Percentiles rank a stretch among this genome's conserved stretches.
Conservation (phyloP, 805 yeast species). For the Starmerella sp. region DNA sequence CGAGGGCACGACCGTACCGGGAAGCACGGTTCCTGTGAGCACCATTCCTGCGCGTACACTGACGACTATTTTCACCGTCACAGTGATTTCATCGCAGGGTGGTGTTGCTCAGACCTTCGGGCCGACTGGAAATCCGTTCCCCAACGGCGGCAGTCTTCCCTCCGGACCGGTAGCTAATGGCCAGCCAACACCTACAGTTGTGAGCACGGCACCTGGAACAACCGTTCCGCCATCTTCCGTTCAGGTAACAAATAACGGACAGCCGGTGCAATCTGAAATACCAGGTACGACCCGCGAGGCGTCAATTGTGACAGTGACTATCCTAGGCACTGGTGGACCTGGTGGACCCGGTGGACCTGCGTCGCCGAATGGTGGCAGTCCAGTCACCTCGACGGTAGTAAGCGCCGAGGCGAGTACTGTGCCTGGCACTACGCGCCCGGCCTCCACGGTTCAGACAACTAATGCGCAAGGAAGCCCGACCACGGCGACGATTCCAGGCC, state of each 20-base stretch:
- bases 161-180: too few species aligned
- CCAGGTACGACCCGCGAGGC: not conserved
- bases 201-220: not conserved
- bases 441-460: slow-evolving; percentile 7
- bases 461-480: not conserved
- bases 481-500: slow-evolving; percentile 10
- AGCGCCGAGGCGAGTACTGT: not conserved
- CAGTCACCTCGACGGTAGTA: too few species aligned
- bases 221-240: not conserved
- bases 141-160: not conserved
- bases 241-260: not conserved
- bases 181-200: not conserved
- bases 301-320: not conserved
- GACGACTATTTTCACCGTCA: slow-evolving; percentile 5
- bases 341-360: too few species aligned
- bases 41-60: slow-evolving; percentile 2
- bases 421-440: slow-evolving; percentile 17
- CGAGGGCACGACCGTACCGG: slow-evolving; percentile 5
- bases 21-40: slow-evolving; percentile 2
- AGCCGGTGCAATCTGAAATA: not conserved
- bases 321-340: not conserved
- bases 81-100: slow-evolving; percentile 2
- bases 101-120: not conserved
- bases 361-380: too few species aligned
- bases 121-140: not conserved